Percentiles rank a stretch among this genome's conserved stretches.
phyloP scores from a whole-genome alignment of 1,139 yeast species.

The Scheffersomyces insectosa region DNA sequence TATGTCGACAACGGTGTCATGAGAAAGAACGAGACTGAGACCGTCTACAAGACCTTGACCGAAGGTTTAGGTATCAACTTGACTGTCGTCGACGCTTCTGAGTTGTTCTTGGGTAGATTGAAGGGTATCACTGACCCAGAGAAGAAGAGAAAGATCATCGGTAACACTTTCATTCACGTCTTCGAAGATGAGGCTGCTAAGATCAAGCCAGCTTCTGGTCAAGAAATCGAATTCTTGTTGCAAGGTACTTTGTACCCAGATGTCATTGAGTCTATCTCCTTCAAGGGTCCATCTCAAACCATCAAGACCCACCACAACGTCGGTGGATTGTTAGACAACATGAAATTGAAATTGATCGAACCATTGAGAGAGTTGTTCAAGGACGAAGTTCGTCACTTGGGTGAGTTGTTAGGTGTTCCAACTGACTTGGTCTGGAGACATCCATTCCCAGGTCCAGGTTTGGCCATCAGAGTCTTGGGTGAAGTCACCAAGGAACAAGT shows the following conservation, averaged over 20 bases:
- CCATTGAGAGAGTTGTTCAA: constrained; percentile 97
- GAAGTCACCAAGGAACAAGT: constrained; percentile 93
- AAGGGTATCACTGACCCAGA: constrained; percentile 98
- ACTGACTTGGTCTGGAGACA: constrained; percentile 99
- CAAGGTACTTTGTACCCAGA: constrained; percentile 99
- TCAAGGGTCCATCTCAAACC: constrained; percentile 99
- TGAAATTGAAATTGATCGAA: constrained; percentile 97
- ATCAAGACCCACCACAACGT: constrained; percentile 99
- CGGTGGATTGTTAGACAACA: constrained; percentile 95
- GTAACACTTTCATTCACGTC: constrained; percentile 95
- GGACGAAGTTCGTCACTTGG: constrained; percentile 96
- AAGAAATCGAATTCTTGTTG: constrained; percentile 86
- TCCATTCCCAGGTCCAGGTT: constrained; percentile 99
- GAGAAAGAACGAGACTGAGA: constrained; percentile 90
- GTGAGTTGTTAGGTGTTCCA: constrained; percentile 92
- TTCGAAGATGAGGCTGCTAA: constrained; percentile 95
- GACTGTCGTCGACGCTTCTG: constrained; percentile 92
- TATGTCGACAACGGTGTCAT: constrained; percentile 97
- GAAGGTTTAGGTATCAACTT: constrained; percentile 93
- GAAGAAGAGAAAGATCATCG: constrained; percentile 97
- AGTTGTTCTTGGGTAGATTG: constrained; percentile 80
- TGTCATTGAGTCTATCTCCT: constrained; percentile 96
- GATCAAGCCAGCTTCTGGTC: constrained; percentile 86
- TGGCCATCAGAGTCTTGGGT: constrained; percentile 96
- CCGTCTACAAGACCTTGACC: constrained; percentile 83